Percentiles rank a stretch among this genome's conserved stretches.
phyloP scores from a whole-genome alignment of 345 rosid genomes.

The Capsella bursapastoris region DNA sequence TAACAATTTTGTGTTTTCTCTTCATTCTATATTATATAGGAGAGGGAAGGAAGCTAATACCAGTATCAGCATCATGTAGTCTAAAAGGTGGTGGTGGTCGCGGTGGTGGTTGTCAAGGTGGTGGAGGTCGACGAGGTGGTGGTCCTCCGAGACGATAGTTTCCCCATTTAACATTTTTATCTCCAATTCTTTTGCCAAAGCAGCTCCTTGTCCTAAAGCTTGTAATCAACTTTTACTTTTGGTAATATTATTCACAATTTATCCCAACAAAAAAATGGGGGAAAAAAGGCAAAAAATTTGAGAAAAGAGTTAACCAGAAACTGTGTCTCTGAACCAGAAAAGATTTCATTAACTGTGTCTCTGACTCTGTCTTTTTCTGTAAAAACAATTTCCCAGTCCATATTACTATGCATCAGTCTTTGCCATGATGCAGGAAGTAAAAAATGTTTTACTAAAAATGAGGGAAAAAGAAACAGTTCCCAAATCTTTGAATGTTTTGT shows the following conservation, averaged over 20 bases:
- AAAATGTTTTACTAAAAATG: slow-evolving; percentile 38
- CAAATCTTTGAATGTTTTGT: slow-evolving; percentile 9
- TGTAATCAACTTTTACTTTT: too few species aligned
- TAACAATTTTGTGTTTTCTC: background rate
- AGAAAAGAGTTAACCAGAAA: background rate
- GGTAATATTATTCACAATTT: too few species aligned
- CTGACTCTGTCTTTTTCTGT: background rate
- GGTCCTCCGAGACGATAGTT: background rate
- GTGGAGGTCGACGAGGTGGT: background rate
- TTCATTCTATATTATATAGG: background rate
- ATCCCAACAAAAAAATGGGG: background rate
- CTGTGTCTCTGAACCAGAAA: slow-evolving; percentile 17
- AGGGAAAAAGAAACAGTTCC: slow-evolving; percentile 35
- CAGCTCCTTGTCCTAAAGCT: too few species aligned
- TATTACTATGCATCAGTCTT: slow-evolving; percentile 39
- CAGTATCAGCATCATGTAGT: background rate
- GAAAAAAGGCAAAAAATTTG: background rate
- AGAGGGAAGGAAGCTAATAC: background rate
- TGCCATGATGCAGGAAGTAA: slow-evolving; percentile 40
- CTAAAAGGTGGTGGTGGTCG: background rate
- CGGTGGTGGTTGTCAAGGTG: background rate
- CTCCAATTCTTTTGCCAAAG: too few species aligned
- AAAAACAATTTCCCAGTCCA: slow-evolving; percentile 13
- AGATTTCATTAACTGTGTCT: slow-evolving; percentile 9
- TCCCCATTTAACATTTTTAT: background rate